A percentile compares a stretch with the other conserved stretches of the same genome.
Conservation (phyloP, 2,329 filamentous ascomycete genomes). For the Neopestalotiopsis rosae region DNA sequence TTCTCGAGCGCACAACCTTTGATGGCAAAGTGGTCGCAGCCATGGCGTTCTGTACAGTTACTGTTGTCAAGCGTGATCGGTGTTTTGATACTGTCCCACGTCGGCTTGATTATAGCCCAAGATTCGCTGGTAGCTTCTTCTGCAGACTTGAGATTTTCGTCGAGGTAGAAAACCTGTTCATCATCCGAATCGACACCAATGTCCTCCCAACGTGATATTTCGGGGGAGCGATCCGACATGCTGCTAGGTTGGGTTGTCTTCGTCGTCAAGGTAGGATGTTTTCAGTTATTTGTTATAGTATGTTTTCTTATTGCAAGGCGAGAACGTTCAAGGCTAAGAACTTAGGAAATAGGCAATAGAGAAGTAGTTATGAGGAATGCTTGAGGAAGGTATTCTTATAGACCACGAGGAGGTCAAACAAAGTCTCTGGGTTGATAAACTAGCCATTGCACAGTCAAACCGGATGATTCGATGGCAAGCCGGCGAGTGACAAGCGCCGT, state of each 20-base stretch:
- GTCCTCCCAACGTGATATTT: conserved; percentile 4
- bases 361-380: no score
- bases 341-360: no score
- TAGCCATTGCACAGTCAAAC: not conserved
- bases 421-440: not conserved
- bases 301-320: no score
- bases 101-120: not conserved
- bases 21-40: not conserved
- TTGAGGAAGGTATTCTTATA: no score
- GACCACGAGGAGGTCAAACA: no score
- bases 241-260: not conserved
- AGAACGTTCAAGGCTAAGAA: no score
- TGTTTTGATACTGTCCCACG: not conserved
- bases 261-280: not conserved
- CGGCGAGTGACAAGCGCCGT: conserved; percentile 6
- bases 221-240: not conserved
- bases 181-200: not conserved
- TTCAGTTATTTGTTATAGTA: no score
- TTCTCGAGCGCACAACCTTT: not conserved
- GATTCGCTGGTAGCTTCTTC: conserved; percentile 3
- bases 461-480: not conserved
- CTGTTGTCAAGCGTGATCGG: not conserved
- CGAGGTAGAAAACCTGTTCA: conserved; percentile 1
- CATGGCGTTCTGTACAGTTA: not conserved
- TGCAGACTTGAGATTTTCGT: not conserved